A percentile compares a stretch with the other conserved stretches of the same genome.
phyloP scores from a whole-genome alignment of 2,329 filamentous ascomycete genomes.

The Dryadomyces quercivorus region DNA sequence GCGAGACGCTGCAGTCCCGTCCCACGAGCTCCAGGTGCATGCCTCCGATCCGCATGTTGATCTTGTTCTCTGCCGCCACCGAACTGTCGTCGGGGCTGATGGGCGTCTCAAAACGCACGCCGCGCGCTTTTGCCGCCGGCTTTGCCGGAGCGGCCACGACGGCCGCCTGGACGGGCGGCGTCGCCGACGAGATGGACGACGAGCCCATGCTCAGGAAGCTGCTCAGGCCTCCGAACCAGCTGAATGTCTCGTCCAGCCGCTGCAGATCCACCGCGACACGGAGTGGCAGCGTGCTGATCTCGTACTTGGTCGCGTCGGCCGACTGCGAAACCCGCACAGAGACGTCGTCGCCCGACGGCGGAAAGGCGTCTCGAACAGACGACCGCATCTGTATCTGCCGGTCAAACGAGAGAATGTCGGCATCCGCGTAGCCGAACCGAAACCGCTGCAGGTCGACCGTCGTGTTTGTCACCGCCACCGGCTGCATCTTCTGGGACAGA shows the following conservation, averaged over 20 bases:
- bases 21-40: constrained; percentile 66
- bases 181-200: constrained; percentile 61
- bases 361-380: constrained; percentile 46
- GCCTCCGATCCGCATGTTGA: constrained; percentile 67
- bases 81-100: constrained; percentile 33
- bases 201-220: constrained; percentile 80
- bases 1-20: constrained; percentile 58
- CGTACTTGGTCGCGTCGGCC: constrained; percentile 35
- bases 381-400: constrained; percentile 42
- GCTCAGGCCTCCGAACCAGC: constrained; percentile 83
- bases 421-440: constrained; percentile 48
- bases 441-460: constrained; percentile 43
- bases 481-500: constrained; percentile 10
- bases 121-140: constrained; percentile 31
- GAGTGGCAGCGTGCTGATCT: constrained; percentile 65
- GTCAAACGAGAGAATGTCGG: constrained; percentile 53
- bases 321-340: constrained; percentile 38
- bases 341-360: constrained; percentile 44
- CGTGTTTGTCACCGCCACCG: constrained; percentile 15
- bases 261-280: constrained; percentile 66
- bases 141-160: constrained; percentile 18
- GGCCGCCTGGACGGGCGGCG: constrained; percentile 21
- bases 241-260: constrained; percentile 72
- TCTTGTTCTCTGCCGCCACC: constrained; percentile 45
- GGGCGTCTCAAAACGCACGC: constrained; percentile 43